A percentile compares a stretch with the other conserved stretches of the same genome.
phyloP scores from a whole-genome alignment of 495 filamentous ascomycete genomes.

The Mycothermus thermophilus region DNA sequence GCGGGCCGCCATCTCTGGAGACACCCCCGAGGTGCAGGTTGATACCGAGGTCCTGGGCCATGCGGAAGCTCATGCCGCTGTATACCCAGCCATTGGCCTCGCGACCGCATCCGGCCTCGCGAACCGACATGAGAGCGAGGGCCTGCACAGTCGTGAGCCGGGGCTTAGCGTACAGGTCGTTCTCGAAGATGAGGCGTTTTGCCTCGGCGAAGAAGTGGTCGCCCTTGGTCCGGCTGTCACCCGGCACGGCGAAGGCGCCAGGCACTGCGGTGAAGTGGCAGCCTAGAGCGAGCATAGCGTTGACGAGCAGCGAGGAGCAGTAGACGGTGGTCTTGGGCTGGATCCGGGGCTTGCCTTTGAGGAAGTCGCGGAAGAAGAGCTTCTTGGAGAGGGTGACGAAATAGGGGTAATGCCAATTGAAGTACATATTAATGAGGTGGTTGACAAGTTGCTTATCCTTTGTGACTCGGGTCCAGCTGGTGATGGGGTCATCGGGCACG shows the following conservation, averaged over 20 bases:
- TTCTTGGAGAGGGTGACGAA: conserved; percentile 86
- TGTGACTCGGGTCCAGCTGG: conserved; percentile 81
- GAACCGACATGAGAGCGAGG: conserved; percentile 86
- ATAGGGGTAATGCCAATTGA: conserved; percentile 95
- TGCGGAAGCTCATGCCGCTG: conserved; percentile 96
- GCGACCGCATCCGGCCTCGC: conserved; percentile 88
- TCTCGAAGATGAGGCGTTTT: conserved; percentile 74
- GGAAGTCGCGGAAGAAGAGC: conserved; percentile 80
- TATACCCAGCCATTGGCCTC: conserved; percentile 98
- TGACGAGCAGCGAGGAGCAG: conserved; percentile 81
- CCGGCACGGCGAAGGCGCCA: conserved; percentile 52
- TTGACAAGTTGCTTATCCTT: conserved; percentile 61
- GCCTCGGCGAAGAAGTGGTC: conserved; percentile 97
- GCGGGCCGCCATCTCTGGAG: conserved; percentile 37
- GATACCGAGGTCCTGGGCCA: conserved; percentile 87
- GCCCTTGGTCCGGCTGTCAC: conserved; percentile 73
- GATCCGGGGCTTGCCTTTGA: conserved; percentile 40
- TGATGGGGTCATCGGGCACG: conserved; percentile 47
- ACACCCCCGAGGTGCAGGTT: conserved; percentile 70
- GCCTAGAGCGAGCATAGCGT: conserved; percentile 89
- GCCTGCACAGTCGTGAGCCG: conserved; percentile 91
- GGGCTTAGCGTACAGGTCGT: conserved; percentile 87
- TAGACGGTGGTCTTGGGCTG: conserved; percentile 46
- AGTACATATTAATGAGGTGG: conserved; percentile 94
- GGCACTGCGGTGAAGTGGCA: conserved; percentile 82